These are phyloP conservation scores for Dendrobium chrysotoxum DNA, from an alignment of 106 monocot genomes.

Conservation along the genomic window DNA sequence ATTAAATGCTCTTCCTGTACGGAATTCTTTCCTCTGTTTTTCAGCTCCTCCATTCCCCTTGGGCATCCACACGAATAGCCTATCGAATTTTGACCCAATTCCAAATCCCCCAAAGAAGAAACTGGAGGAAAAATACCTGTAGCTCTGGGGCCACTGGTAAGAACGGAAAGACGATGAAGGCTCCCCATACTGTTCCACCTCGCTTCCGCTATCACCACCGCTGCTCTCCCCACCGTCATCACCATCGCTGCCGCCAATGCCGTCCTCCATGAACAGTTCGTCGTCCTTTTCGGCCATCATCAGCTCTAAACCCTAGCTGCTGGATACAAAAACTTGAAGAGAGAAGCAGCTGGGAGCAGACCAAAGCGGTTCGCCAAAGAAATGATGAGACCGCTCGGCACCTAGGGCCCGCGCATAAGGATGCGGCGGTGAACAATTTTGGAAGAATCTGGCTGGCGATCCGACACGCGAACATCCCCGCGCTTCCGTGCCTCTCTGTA, in stretches of 20 bases:
- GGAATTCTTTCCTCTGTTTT: too few species aligned
- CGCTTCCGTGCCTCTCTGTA: too few species aligned
- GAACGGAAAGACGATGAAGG: background rate
- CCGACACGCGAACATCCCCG: too few species aligned
- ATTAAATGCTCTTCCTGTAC: too few species aligned
- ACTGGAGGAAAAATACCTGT: background rate
- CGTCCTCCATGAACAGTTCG: conserved; percentile 1
- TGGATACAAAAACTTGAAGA: background rate
- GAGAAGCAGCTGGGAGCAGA: background rate
- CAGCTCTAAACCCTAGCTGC: background rate
- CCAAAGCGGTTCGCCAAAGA: background rate
- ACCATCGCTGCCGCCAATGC: background rate
- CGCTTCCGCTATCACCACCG: background rate
- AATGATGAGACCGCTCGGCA: background rate
- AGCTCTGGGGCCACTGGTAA: conserved; percentile 8
- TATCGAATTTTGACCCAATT: too few species aligned
- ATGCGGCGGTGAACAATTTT: background rate
- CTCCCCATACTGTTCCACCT: background rate
- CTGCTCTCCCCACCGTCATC: background rate
- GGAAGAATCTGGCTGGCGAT: background rate
- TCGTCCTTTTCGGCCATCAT: conserved; percentile 2
- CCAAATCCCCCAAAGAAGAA: background rate
- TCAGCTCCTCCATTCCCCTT: too few species aligned
- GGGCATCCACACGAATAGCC: background rate
- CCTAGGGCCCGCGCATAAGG: too few species aligned